phyloP scores from a whole-genome alignment of 1,284 basidiomycete genomes.

The Sanghuangporus sanghuang region DNA sequence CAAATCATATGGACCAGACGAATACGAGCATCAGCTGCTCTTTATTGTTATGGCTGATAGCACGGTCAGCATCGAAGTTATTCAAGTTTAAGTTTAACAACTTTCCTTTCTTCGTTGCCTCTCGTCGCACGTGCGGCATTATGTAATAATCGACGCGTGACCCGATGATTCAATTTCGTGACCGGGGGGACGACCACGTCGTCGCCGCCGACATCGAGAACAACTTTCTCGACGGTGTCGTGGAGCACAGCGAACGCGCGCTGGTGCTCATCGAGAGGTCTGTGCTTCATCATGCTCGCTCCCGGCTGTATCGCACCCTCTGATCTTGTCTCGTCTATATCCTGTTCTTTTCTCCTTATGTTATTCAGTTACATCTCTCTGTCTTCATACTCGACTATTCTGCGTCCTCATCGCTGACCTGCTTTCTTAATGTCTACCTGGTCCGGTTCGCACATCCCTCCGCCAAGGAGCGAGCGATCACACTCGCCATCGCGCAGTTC shows the following conservation, averaged over 20 bases:
- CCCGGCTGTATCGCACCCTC: constrained; percentile 51
- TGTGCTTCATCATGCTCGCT: constrained; percentile 84
- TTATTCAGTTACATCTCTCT: constrained; percentile 41
- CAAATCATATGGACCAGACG: no score
- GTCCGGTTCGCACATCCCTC: constrained; percentile 61
- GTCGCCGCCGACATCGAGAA: constrained; percentile 27
- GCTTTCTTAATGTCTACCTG: constrained; percentile 44
- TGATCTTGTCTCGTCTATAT: constrained; percentile 60
- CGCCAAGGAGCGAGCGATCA: constrained; percentile 70
- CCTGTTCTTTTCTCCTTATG: constrained; percentile 55
- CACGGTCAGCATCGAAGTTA: no score
- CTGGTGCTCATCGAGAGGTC: constrained; percentile 64
- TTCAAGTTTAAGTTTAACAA: background rate
- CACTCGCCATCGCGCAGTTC: constrained; percentile 61
- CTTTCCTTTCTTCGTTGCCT: background rate
- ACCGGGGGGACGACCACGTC: background rate
- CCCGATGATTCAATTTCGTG: background rate
- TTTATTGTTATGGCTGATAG: no score
- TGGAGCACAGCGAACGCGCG: constrained; percentile 49
- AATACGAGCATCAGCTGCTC: no score
- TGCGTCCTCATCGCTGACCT: constrained; percentile 3
- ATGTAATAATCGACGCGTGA: background rate
- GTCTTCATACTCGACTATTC: constrained; percentile 1
- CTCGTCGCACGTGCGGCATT: background rate
- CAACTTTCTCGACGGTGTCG: constrained; percentile 50